Base-by-base conservation (phyloP, 2,329 filamentous ascomycete species). In the Cladosporium austrohemisphaericum region DNA sequence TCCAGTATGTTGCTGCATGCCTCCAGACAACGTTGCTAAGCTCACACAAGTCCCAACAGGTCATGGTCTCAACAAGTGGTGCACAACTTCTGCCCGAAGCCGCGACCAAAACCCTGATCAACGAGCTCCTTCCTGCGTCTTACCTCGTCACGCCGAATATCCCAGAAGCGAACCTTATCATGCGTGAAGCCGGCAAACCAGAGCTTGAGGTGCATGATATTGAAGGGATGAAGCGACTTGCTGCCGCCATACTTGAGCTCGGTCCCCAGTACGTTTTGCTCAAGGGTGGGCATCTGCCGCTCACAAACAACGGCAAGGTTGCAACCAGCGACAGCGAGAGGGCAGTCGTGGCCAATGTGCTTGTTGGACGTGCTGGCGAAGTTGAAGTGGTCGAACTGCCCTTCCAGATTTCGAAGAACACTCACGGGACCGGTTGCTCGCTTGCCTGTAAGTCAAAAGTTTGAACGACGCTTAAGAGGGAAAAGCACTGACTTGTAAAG, bases 371-470 rank as follows among this genome's bases (percentile, higher is more conserved):
- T 35, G 86, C 88, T 5, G 76, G 76, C 0, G 73, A 71, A 0
- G 67, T 77, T n/a, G 73, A 81, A 1, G 71, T 81, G 31, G 77
- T 95, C 41, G 78, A 90, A 66, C 86, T 81, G 31, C 75, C 76
- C 4, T 96, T 86, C 63, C 76, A 88, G 54, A 70, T 76, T 8
- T 89, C 85, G 7, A 84, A 76, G 52, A 92, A 92, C 63, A 97
- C 92, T 0, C 93, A 98, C 62, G 93, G 93, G 1, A 97, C 93
- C 0, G 93, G 93, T 3, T 98, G 93, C 64, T 94, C 90, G 8
- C 77, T 97, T 52, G 93, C 93, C 32, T 95, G 84, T 87, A 68
- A 72, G 83, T 74, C 29, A 28, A 16, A 33, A 14, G 14, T 11
- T 9, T 22, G 8, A 5, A 14, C 37, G 2, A 38, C 4, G 35